Conservation (phyloP, 139 green algal species). For the Auxenochlorella protothecoides region DNA sequence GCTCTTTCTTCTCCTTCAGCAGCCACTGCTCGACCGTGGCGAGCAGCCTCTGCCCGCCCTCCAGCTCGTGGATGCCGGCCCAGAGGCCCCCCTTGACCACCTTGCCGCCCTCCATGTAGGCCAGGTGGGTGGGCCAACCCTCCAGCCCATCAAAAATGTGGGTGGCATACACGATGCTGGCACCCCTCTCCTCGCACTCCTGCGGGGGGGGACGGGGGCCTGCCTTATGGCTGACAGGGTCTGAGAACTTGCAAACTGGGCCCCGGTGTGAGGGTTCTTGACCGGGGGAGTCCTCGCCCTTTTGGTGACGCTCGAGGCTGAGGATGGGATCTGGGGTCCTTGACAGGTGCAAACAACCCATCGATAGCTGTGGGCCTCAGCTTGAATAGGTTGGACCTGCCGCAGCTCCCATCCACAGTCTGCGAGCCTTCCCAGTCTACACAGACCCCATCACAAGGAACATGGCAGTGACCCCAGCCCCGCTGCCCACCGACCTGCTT, state of each 20-base stretch:
- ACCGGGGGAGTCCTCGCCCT: too few species aligned
- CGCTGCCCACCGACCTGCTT: conserved; percentile 27
- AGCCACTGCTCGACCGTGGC: conserved; percentile 76
- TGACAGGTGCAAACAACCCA: too few species aligned
- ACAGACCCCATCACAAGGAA: too few species aligned
- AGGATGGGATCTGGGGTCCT: too few species aligned
- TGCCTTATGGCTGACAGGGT: not conserved
- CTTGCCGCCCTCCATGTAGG: conserved; percentile 63
- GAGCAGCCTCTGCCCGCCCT: conserved; percentile 52
- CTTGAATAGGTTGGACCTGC: too few species aligned
- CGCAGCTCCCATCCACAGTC: too few species aligned
- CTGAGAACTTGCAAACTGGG: too few species aligned
- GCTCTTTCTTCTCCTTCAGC: conserved; percentile 41
- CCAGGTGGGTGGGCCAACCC: conserved; percentile 75
- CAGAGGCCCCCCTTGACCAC: conserved; percentile 33
- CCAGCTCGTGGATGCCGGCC: conserved; percentile 23
- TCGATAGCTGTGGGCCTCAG: too few species aligned
- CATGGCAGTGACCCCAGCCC: conserved; percentile 19
- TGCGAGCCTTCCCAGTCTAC: too few species aligned
- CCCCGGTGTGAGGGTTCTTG: too few species aligned
- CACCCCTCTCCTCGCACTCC: conserved; percentile 51
- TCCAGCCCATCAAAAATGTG: conserved; percentile 98
- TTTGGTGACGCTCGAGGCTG: too few species aligned
- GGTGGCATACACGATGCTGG: conserved; percentile 90
- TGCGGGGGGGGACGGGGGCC: not conserved